Evolutionary conservation across 371 early-diverging fungal genomes (phyloP), one percentile per base, ranked within the genome.

Genomic region (Homolaphlyctis polyrhiza): DNA sequence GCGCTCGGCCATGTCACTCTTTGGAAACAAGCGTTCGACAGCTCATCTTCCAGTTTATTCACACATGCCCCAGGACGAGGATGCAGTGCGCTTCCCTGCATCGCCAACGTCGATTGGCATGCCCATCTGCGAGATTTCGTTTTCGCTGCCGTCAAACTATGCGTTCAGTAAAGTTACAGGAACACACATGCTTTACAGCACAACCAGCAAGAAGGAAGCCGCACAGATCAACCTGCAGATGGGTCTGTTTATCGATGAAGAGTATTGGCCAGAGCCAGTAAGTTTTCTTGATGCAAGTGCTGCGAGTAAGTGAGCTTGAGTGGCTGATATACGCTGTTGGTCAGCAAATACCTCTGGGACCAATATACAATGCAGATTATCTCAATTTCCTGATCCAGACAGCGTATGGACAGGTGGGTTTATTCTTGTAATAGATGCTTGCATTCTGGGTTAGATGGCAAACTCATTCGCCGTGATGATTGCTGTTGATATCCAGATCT

Each of bases 241-340:
- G 35, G 74, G 74, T 2, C 50, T 59, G 35, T 39, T 69, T 35
- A 21, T 74, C 33, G 74, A 74, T 39, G 74, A 74, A 51, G 69
- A 57, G 23, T 69, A 58, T 32, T 48, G 58, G 8, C 54, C 62
- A 18, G 62, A 68, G 49, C 66, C 59, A 32, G 52, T 51, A 51
- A 25, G 52, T 51, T 8, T 39, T 39, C 11, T 45, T 45, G 23
- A 23, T 45, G 45, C 45, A 45, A 18, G 18, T 45, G 45, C 45
- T 45, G 16, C 16, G 18, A 45, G 23, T 18, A 18, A 18, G 45
- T 18, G 16, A 45, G 18, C 45, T 45, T 18, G 23, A 18, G 45
- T 45, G 45, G 16, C 23, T 45, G 23, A 18, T 45, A 18, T 45
- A 18, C 45, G 23, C 16, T 45, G 23, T 18, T n/a, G n/a, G n/a